Evolutionary conservation across 768 basidiomycete genomes (phyloP).

Genomic region (Mycena metata): DNA sequence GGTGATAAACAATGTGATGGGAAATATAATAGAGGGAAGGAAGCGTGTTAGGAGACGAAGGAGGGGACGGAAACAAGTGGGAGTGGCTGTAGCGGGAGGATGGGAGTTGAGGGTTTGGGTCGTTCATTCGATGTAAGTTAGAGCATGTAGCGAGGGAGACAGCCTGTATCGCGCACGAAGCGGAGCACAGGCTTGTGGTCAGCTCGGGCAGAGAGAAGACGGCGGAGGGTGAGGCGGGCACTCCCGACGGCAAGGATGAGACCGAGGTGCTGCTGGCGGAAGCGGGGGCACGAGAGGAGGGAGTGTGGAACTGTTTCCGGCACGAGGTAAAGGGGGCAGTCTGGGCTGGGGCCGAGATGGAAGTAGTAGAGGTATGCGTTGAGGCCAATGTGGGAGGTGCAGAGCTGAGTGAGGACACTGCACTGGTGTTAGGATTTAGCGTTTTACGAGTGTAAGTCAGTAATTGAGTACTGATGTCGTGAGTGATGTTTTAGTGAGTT

Average conservation of each 20-base stretch:
- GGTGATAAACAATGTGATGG: no score
- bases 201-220: background rate
- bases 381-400: background rate
- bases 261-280: background rate
- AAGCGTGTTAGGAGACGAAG: no score
- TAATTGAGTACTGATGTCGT: no score
- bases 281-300: slow-evolving; percentile 11
- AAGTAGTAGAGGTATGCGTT: background rate
- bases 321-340: background rate
- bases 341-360: background rate
- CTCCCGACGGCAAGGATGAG: background rate
- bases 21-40: no score
- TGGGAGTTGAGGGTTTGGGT: no score
- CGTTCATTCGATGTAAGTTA: no score
- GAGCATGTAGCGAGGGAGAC: background rate
- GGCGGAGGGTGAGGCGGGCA: slow-evolving; percentile 6
- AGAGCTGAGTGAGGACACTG: background rate
- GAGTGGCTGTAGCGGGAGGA: no score
- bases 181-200: background rate
- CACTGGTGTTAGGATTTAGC: no score
- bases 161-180: background rate
- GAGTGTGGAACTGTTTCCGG: slow-evolving; percentile 9
- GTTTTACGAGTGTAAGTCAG: no score
- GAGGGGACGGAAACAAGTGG: no score
- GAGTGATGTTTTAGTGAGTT: no score